Evolutionary conservation across 257 asterid species (phyloP), one percentile per base, ranked within the genome.

Genomic region (Eucommia ulmoides): DNA sequence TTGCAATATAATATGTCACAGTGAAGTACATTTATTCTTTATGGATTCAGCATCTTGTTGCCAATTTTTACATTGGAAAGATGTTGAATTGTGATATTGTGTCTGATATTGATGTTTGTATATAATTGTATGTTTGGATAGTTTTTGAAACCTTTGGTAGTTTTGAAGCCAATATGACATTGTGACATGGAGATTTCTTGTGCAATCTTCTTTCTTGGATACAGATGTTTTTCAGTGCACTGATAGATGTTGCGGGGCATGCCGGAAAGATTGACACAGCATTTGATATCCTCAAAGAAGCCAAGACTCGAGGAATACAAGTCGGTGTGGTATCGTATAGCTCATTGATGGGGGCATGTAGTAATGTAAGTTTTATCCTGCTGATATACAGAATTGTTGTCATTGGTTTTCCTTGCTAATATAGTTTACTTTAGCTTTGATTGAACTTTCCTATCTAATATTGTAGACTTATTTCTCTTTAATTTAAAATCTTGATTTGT

Each of bases 261-360:
- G 79, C 96, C 60, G 93, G 93, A 58, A 89, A 77, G 73, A 69
- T 77, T 65, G 98, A 89, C 61, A 80, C 82, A 64, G 98, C 98
- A 59, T 86, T 80, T 75, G 94, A 80, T 69, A 78, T 85, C 58
- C 68, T 78, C 41, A 74, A 85, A 67, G 93, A 80, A 50, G 88
- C 88, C 61, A 77, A 76, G 66, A 70, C 74, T 50, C 79, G 74
- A 63, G 93, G 96, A 71, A 64, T 78, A 78, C 79, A 63, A 56
- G 70, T 79, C 53, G 98, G 98, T 59, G 70, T 71, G 51, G 70
- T 89, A 69, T 74, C 98, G 38, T 83, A 85, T 62, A 81, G 96
- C 79, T 85, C 98, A 68, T 70, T 89, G 79, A 89, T 89, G 98
- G 98, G 98, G 68, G 98, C 98, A 60, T 89, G 96, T 67, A 68